Conservation (phyloP, 805 yeast species). For the Ogataea thermomethanolica region DNA sequence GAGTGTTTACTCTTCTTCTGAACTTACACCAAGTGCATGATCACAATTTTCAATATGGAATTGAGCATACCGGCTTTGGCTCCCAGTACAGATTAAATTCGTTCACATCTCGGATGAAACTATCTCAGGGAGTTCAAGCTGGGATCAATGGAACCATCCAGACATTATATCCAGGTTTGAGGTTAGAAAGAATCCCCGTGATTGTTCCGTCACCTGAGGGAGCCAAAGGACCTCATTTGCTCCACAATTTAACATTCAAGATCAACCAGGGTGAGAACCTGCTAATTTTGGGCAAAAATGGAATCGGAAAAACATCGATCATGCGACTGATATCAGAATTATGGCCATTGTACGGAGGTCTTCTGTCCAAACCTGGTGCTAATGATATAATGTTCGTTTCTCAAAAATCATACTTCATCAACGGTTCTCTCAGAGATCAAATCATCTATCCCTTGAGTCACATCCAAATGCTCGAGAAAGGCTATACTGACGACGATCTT, state of each 20-base stretch:
- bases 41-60: conserved; percentile 47
- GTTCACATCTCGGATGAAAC: conserved; percentile 29
- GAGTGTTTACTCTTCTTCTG: conserved; percentile 74
- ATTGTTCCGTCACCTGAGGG: conserved; percentile 71
- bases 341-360: conserved; percentile 88
- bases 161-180: conserved; percentile 68
- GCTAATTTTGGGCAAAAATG: conserved; percentile 81
- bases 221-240: conserved; percentile 52
- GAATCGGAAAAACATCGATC: conserved; percentile 86
- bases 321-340: conserved; percentile 80
- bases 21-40: conserved; percentile 82
- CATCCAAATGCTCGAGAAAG: conserved; percentile 70
- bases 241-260: conserved; percentile 60
- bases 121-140: conserved; percentile 18
- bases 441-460: conserved; percentile 82
- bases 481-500: conserved; percentile 66
- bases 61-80: conserved; percentile 30
- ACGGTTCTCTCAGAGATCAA: conserved; percentile 86
- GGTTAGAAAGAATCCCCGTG: conserved; percentile 79
- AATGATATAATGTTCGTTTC: conserved; percentile 76
- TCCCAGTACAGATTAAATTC: conserved; percentile 29
- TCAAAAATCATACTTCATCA: conserved; percentile 78
- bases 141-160: conserved; percentile 81
- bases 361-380: conserved; percentile 70
- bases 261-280: conserved; percentile 63